phyloP scores from a whole-genome alignment of 306 rosid species.

The Vigna reflexopilosa region DNA sequence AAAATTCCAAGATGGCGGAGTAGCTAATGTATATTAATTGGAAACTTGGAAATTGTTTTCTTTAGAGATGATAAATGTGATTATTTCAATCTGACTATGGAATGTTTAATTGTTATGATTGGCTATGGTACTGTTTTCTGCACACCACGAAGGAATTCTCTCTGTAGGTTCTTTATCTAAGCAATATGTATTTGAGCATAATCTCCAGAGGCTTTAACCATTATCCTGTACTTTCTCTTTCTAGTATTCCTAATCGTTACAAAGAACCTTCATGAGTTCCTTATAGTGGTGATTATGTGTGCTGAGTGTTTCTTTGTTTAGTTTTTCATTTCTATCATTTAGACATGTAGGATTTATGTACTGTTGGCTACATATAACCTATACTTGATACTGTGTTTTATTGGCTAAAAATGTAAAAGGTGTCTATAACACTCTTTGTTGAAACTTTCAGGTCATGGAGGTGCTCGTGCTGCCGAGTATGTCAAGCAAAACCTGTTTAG shows the following conservation, averaged over 20 bases:
- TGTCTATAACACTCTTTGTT: conserved; percentile 37
- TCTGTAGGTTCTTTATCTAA: conserved; percentile 32
- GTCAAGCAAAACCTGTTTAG: conserved; percentile 96
- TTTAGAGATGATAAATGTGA: not conserved
- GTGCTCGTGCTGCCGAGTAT: conserved; percentile 98
- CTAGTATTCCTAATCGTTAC: conserved; percentile 4
- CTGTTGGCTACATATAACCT: conserved; percentile 5
- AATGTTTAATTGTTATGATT: conserved; percentile 9
- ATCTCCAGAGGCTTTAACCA: conserved; percentile 25
- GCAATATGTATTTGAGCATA: not conserved
- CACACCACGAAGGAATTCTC: conserved; percentile 29
- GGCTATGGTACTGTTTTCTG: conserved; percentile 11
- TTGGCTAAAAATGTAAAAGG: conserved; percentile 22
- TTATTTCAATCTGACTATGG: conserved; percentile 12
- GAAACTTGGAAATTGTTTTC: not conserved
- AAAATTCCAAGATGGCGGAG: conserved; percentile 7
- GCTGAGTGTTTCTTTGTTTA: conserved; percentile 4
- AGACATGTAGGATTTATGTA: conserved; percentile 11
- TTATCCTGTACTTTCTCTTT: conserved; percentile 26
- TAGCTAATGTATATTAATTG: conserved; percentile 15
- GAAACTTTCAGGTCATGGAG: conserved; percentile 88
- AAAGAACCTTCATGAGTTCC: conserved; percentile 30
- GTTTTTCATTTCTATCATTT: conserved; percentile 21
- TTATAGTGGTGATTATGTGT: not conserved
- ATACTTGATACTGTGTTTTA: conserved; percentile 4